A percentile compares a stretch with the other conserved stretches of the same genome.
Evolutionary conservation across 2,329 filamentous ascomycete genomes (phyloP).

Genomic region (Xylariaceae sp.): DNA sequence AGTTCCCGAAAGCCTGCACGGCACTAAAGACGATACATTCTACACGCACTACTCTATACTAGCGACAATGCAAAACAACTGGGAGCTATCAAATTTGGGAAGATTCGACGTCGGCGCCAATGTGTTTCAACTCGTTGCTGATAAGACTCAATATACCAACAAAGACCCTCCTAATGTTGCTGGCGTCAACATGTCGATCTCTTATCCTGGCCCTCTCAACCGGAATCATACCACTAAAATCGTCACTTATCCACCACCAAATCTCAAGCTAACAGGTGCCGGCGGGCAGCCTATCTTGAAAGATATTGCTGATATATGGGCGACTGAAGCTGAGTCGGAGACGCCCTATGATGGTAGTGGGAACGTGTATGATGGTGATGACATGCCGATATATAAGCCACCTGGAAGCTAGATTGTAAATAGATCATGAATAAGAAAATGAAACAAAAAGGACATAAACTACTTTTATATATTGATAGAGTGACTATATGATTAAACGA

Average conservation of each 20-base stretch:
- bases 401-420: conserved; percentile 7
- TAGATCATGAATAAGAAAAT: too few relatives aligned
- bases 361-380: conserved; percentile 39
- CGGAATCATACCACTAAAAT: conserved; percentile 29
- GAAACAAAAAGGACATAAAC: too few relatives aligned
- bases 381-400: conserved; percentile 36
- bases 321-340: conserved; percentile 19
- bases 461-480: too few relatives aligned
- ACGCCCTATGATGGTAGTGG: conserved; percentile 46
- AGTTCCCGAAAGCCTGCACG: conserved; percentile 57
- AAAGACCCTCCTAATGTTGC: conserved; percentile 34
- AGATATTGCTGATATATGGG: conserved; percentile 31
- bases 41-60: conserved; percentile 57
- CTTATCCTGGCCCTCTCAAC: conserved; percentile 40
- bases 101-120: conserved; percentile 37
- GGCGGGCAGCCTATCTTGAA: conserved; percentile 38
- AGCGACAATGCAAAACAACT: conserved; percentile 62
- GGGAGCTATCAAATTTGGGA: conserved; percentile 50
- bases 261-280: conserved; percentile 40
- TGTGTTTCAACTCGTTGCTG: conserved; percentile 57
- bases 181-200: conserved; percentile 37
- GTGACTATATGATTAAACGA: too few relatives aligned
- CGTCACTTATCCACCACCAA: conserved; percentile 37
- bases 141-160: conserved; percentile 52
- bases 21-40: conserved; percentile 64